Conservation (phyloP, 1,284 basidiomycete genomes). For the Ceratobasidium sp. region DNA sequence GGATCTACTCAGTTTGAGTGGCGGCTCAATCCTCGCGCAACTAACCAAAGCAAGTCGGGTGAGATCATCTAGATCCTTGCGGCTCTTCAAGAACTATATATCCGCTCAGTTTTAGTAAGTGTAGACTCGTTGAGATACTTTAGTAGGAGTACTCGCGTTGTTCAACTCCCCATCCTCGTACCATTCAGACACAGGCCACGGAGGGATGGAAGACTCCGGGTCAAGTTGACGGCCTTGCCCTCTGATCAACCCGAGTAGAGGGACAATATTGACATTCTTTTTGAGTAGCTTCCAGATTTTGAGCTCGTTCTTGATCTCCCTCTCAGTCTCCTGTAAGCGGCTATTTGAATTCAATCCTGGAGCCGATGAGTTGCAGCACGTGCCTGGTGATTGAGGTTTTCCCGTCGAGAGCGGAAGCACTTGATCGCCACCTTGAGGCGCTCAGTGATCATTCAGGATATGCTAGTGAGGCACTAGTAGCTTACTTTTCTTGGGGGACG, state of each 20-base stretch:
- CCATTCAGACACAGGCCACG: not conserved
- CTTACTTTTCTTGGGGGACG: no score
- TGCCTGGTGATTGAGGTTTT: not conserved
- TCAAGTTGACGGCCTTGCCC: not conserved
- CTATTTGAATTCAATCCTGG: not conserved
- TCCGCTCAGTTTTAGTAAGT: not conserved
- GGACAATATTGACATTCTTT: not conserved
- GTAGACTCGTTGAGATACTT: no score
- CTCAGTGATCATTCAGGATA: no score
- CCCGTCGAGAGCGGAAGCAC: not conserved
- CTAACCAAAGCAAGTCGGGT: not conserved
- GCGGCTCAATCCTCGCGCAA: not conserved
- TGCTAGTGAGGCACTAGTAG: no score
- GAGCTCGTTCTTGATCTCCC: not conserved
- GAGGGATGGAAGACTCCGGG: not conserved
- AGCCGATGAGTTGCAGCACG: not conserved
- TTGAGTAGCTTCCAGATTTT: not conserved
- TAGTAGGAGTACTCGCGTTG: no score
- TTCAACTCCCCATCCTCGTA: not conserved
- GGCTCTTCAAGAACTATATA: not conserved
- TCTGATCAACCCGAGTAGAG: not conserved
- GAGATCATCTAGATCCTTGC: not conserved
- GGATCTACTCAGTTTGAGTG: not conserved
- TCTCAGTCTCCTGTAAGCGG: not conserved
- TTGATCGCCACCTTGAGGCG: not conserved